A percentile compares a stretch with the other conserved stretches of the same genome.
phyloP scores from a whole-genome alignment of 805 yeast species.

The Kodamaea sagamina region DNA sequence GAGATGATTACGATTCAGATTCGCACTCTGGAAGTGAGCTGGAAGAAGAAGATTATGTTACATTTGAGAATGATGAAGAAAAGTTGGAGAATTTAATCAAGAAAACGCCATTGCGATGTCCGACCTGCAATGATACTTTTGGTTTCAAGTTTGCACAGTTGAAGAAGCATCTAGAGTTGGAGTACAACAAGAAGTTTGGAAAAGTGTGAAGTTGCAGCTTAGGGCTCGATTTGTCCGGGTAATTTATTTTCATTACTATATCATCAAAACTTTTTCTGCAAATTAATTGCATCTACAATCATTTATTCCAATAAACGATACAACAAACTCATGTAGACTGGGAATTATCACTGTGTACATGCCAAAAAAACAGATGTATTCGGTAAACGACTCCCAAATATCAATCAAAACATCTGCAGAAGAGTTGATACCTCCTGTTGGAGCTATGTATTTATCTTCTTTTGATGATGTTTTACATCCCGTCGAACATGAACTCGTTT shows the following conservation, averaged over 20 bases:
- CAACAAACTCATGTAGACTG: slow-evolving; percentile 9
- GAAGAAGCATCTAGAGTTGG: slow-evolving; percentile 29
- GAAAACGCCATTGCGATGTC: slow-evolving; percentile 28
- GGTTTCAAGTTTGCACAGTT: slow-evolving; percentile 27
- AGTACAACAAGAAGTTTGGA: slow-evolving; percentile 10
- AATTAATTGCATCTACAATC: not conserved
- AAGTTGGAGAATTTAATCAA: slow-evolving; percentile 19
- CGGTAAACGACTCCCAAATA: slow-evolving; percentile 64
- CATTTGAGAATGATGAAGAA: slow-evolving; percentile 12
- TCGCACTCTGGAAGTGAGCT: slow-evolving; percentile 11
- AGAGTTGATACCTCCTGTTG: slow-evolving; percentile 12
- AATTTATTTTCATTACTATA: not conserved
- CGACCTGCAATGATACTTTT: slow-evolving; percentile 28
- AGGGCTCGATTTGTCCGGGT: no score
- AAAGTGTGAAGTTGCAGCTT: not conserved
- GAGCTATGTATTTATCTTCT: slow-evolving; percentile 15
- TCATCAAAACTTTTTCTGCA: not conserved
- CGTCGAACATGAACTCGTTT: slow-evolving; percentile 9
- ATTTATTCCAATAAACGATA: slow-evolving; percentile 10
- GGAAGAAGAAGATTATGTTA: slow-evolving; percentile 9
- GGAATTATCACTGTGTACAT: slow-evolving; percentile 47
- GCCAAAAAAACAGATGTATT: slow-evolving; percentile 37
- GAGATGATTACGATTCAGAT: slow-evolving; percentile 13
- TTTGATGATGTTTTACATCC: slow-evolving; percentile 19
- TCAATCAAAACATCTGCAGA: slow-evolving; percentile 18